Conservation (phyloP, 1,284 basidiomycete species). For the Cutaneotrichosporon cyanovorans region DNA sequence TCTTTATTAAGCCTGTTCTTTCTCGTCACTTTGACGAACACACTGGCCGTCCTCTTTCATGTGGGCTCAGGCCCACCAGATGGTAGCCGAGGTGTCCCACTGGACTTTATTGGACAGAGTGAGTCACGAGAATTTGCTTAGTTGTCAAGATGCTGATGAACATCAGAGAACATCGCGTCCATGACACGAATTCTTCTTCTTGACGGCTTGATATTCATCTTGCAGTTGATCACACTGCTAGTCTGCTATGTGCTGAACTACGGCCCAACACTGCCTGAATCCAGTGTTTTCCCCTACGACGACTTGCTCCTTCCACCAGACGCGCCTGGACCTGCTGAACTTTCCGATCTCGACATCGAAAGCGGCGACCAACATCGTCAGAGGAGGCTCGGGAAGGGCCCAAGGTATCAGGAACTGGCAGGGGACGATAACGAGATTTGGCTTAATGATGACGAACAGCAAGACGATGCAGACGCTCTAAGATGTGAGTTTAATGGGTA, state of each 20-base stretch:
- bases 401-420: constrained; percentile 16
- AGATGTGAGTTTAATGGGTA: background rate
- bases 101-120: background rate
- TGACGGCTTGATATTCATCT: constrained; percentile 31
- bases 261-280: constrained; percentile 14
- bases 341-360: constrained; percentile 12
- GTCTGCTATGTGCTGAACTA: constrained; percentile 33
- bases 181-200: constrained; percentile 32
- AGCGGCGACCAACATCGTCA: constrained; percentile 15
- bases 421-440: constrained; percentile 19
- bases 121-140: background rate
- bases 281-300: constrained; percentile 28
- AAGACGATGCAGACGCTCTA: background rate
- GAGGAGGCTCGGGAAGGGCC: constrained; percentile 14
- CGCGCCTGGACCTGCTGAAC: background rate
- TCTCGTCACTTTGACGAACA: constrained; percentile 28
- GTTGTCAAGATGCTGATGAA: too few species aligned
- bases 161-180: constrained; percentile 25
- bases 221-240: constrained; percentile 31
- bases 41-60: constrained; percentile 30
- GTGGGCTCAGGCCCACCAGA: constrained; percentile 26
- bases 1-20: constrained; percentile 27
- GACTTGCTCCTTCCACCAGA: constrained; percentile 34
- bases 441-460: constrained; percentile 27
- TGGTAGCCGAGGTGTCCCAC: constrained; percentile 18